Evolutionary conservation across 768 basidiomycete genomes (phyloP).

Genomic region (Boletus subparvulus): DNA sequence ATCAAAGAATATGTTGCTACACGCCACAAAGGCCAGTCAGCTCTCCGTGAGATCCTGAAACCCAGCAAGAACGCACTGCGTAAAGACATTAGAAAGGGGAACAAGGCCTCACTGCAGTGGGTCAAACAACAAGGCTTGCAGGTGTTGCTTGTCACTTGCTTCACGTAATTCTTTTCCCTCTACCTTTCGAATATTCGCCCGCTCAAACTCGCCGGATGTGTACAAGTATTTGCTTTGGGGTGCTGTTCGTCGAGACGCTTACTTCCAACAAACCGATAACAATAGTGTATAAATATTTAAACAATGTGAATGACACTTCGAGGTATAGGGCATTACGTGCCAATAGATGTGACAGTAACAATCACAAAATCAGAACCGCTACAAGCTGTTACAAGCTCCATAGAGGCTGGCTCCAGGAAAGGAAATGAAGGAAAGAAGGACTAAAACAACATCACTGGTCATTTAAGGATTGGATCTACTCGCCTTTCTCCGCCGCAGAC

Average conservation of each 20-base stretch:
- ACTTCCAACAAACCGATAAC: neutral
- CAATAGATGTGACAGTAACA: conserved; percentile 4
- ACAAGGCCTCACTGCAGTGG: conserved; percentile 46
- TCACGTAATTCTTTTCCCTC: conserved; percentile 27
- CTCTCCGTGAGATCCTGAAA: conserved; percentile 60
- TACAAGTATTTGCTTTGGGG: neutral
- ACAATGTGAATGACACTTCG: neutral
- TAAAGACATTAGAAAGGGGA: conserved; percentile 55
- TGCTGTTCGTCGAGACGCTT: neutral
- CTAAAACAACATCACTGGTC: neutral
- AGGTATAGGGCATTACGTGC: conserved; percentile 25
- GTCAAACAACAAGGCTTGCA: conserved; percentile 65
- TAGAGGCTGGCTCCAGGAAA: conserved; percentile 8
- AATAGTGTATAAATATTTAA: conserved; percentile 6
- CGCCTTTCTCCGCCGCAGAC: neutral
- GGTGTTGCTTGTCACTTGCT: conserved; percentile 59
- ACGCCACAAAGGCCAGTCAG: conserved; percentile 61
- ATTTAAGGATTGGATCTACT: neutral
- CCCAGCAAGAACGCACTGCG: conserved; percentile 61
- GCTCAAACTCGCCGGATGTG: neutral
- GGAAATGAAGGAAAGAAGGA: neutral
- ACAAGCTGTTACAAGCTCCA: neutral
- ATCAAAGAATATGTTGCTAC: conserved; percentile 70
- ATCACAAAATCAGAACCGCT: neutral
- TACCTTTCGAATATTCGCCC: neutral